Evolutionary conservation across 371 early-diverging fungal genomes (phyloP).

Genomic region (Saksenaea oblongispora): DNA sequence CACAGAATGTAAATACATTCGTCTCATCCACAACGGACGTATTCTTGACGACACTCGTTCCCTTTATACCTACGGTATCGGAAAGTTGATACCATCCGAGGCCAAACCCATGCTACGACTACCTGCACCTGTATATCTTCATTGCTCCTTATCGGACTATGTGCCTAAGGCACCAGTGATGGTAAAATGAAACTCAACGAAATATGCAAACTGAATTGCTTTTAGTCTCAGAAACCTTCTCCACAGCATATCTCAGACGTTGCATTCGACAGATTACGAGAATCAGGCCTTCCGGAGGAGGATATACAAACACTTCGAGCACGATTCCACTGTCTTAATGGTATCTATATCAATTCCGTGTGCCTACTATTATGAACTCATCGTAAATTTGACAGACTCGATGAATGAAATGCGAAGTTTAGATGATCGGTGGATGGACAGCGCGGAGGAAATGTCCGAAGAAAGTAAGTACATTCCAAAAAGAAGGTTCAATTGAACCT

Average conservation of each 20-base stretch:
- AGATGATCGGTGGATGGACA: slow-evolving; percentile 79
- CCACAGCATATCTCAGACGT: slow-evolving; percentile 39
- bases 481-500: neutral
- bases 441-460: slow-evolving; percentile 59
- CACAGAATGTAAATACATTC: slow-evolving; percentile 45
- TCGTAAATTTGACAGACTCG: slow-evolving; percentile 13
- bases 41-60: slow-evolving; percentile 39
- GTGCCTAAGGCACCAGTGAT: slow-evolving; percentile 17
- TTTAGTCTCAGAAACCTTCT: slow-evolving; percentile 23
- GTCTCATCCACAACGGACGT: slow-evolving; percentile 58
- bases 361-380: neutral
- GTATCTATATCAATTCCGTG: slow-evolving; percentile 13
- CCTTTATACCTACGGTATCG: slow-evolving; percentile 37
- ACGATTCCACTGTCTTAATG: slow-evolving; percentile 62
- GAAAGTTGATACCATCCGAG: slow-evolving; percentile 23
- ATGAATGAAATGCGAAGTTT: slow-evolving; percentile 48
- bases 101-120: slow-evolving; percentile 34
- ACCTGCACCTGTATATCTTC: slow-evolving; percentile 42
- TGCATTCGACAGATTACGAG: slow-evolving; percentile 71
- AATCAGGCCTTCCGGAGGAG: slow-evolving; percentile 70
- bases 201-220: neutral
- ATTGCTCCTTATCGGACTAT: slow-evolving; percentile 50
- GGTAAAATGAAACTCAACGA: neutral
- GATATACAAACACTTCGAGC: slow-evolving; percentile 65
- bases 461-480: slow-evolving; percentile 40